phyloP scores from a whole-genome alignment of 1,284 basidiomycete species.

The Boletellus deceptivus region DNA sequence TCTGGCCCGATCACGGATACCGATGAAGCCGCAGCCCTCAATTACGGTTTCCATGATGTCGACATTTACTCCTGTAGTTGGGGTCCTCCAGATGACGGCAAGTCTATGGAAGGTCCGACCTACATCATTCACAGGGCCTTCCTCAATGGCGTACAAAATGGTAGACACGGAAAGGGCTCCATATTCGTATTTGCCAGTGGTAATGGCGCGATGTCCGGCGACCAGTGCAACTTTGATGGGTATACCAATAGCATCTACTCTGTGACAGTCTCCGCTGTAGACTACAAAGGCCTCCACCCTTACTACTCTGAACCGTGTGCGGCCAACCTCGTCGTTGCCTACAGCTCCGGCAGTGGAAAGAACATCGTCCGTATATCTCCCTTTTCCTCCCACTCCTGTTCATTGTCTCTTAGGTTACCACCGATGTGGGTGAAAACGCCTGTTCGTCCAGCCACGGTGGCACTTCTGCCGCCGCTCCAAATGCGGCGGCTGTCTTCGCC shows the following conservation, averaged over 20 bases:
- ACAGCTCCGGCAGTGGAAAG: constrained; percentile 93
- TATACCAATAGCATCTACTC: constrained; percentile 99
- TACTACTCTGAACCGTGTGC: constrained; percentile 98
- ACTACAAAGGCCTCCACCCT: constrained; percentile 90
- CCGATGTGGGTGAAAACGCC: constrained; percentile 84
- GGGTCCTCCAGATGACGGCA: constrained; percentile 97
- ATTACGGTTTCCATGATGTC: constrained; percentile 92
- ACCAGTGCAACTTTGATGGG: constrained; percentile 99
- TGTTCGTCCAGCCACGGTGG: constrained; percentile 91
- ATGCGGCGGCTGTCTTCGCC: constrained; percentile 90
- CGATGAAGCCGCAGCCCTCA: constrained; percentile 96
- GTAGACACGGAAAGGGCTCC: constrained; percentile 87
- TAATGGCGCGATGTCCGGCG: constrained; percentile 88
- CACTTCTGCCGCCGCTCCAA: constrained; percentile 96
- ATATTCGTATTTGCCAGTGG: constrained; percentile 98
- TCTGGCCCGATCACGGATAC: constrained; percentile 96
- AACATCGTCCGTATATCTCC: constrained; percentile 68
- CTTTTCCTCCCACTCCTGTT: constrained; percentile 11
- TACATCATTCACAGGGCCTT: constrained; percentile 94
- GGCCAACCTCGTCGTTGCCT: constrained; percentile 95
- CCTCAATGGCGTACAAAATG: constrained; percentile 91
- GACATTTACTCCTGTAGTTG: constrained; percentile 93
- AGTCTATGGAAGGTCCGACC: constrained; percentile 92
- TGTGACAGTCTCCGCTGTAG: constrained; percentile 92
- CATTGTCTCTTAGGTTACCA: constrained; percentile 71